Percentiles rank a stretch among this genome's conserved stretches.
phyloP scores from a whole-genome alignment of 306 rosid genomes.

The Dalbergia cochinchinensis region DNA sequence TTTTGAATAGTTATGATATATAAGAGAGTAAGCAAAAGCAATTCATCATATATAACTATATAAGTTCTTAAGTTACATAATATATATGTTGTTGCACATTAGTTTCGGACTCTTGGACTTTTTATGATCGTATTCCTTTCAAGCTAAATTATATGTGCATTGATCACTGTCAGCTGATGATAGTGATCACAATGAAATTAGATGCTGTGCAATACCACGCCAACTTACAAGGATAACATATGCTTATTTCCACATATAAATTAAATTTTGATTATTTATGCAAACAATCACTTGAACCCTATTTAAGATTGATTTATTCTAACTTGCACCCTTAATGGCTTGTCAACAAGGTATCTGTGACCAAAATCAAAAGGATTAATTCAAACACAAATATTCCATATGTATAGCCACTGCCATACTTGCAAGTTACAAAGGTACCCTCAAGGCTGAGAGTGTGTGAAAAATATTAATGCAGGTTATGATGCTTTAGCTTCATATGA shows the following conservation, averaged over 20 bases:
- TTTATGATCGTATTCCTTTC: background rate
- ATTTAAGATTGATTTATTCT: constrained; percentile 28
- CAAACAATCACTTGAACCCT: constrained; percentile 28
- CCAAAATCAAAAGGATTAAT: constrained; percentile 14
- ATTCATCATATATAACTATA: background rate
- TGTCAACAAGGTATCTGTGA: constrained; percentile 32
- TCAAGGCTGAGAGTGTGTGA: background rate
- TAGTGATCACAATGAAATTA: background rate
- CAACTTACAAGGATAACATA: background rate
- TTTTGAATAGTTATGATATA: no score
- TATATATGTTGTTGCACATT: background rate
- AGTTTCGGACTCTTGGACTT: background rate
- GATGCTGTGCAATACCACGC: background rate
- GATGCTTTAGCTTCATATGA: constrained; percentile 2
- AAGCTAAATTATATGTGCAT: background rate
- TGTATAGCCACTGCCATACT: constrained; percentile 51
- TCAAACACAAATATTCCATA: constrained; percentile 44
- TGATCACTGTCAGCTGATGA: background rate
- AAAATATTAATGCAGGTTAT: background rate
- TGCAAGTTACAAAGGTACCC: constrained; percentile 38
- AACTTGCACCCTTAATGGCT: constrained; percentile 17
- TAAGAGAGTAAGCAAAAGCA: background rate
- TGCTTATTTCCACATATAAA: background rate
- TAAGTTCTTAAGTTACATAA: background rate
- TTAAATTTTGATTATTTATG: no score